Conservation (phyloP, 208 protist species). For the Acanthamoeba sp. region DNA sequence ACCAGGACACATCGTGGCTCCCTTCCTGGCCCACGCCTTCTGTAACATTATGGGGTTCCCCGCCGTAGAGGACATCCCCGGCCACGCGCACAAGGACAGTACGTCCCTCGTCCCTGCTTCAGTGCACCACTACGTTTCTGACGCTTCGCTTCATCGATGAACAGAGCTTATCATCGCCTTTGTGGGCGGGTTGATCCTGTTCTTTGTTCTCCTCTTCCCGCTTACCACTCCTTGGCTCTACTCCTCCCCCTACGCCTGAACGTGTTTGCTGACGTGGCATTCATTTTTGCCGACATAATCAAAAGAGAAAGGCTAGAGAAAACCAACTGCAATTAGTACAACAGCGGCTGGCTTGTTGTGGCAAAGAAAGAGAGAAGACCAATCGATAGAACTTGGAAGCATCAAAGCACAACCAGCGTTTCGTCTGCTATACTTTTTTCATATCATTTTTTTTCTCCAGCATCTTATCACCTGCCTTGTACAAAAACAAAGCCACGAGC, state of each 20-base stretch:
- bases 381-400: background rate
- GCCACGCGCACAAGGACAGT: constrained; percentile 66
- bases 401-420: too few relatives aligned
- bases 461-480: too few relatives aligned
- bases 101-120: background rate
- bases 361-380: background rate
- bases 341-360: background rate
- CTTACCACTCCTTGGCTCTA: constrained; percentile 65
- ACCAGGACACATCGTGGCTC: constrained; percentile 50
- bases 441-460: too few relatives aligned
- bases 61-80: constrained; percentile 41
- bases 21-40: constrained; percentile 76
- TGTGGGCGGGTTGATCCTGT: constrained; percentile 35
- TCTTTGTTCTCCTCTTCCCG: constrained; percentile 70
- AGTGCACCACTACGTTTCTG: background rate
- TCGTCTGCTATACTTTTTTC: too few relatives aligned
- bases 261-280: too few relatives aligned
- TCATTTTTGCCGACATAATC: too few relatives aligned
- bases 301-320: too few relatives aligned
- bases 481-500: too few relatives aligned
- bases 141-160: background rate
- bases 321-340: too few relatives aligned
- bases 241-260: background rate
- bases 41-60: constrained; percentile 83
- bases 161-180: constrained; percentile 43